phyloP scores from a whole-genome alignment of 768 basidiomycete species.

The Lactarius trivialis region DNA sequence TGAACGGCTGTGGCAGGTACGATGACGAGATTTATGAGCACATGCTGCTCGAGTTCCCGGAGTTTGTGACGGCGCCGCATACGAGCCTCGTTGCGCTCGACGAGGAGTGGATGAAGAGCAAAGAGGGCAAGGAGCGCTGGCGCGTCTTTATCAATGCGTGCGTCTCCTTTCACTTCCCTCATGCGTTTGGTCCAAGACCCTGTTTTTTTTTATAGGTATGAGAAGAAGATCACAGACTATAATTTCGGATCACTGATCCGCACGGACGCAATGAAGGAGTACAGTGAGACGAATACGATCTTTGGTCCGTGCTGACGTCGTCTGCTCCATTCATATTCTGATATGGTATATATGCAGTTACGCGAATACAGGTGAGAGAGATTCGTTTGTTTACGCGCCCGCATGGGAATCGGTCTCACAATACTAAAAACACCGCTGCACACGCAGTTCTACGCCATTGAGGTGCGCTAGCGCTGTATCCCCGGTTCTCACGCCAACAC shows the following conservation, averaged over 20 bases:
- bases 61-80: constrained; percentile 40
- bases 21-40: constrained; percentile 91
- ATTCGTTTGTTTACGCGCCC: background rate
- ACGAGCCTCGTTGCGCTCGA: constrained; percentile 53
- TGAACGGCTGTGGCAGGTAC: constrained; percentile 30
- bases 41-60: constrained; percentile 73
- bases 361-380: constrained; percentile 58
- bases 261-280: constrained; percentile 70
- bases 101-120: constrained; percentile 90
- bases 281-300: constrained; percentile 88
- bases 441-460: constrained; percentile 84
- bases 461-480: constrained; percentile 41
- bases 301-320: constrained; percentile 54
- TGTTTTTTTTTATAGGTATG: constrained; percentile 49
- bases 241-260: constrained; percentile 97
- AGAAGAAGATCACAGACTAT: constrained; percentile 85
- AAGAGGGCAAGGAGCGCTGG: constrained; percentile 85
- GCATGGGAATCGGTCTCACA: background rate
- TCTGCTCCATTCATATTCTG: background rate
- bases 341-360: constrained; percentile 37
- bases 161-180: constrained; percentile 26
- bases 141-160: constrained; percentile 76
- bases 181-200: background rate
- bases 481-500: background rate
- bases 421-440: background rate